Conservation (phyloP, 352 stramenopile genomes). For the Globisporangium nodosum region DNA sequence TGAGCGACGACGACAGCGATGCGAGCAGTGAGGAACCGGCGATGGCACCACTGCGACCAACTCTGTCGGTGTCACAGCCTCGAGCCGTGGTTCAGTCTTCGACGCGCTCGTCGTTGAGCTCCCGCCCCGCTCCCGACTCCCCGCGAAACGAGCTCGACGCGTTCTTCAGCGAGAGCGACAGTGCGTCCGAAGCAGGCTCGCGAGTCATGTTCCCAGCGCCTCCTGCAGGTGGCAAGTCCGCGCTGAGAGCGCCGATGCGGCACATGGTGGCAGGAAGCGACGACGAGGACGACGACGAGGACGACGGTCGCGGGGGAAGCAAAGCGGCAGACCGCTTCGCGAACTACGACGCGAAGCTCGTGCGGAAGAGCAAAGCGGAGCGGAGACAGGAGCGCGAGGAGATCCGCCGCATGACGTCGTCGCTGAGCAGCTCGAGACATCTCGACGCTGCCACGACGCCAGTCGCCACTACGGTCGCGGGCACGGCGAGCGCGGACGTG, state of each 20-base stretch:
- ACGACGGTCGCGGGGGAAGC: conserved; percentile 10
- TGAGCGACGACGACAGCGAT: conserved; percentile 10
- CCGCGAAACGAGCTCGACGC: conserved; percentile 38
- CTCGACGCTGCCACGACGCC: background rate
- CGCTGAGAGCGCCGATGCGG: background rate
- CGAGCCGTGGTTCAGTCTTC: background rate
- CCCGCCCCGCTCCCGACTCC: background rate
- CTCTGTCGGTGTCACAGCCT: background rate
- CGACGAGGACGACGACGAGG: conserved; percentile 23
- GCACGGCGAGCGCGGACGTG: conserved; percentile 32
- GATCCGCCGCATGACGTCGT: conserved; percentile 23
- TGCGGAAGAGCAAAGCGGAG: conserved; percentile 28
- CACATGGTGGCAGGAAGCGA: background rate
- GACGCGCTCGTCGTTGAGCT: background rate
- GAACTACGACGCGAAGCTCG: conserved; percentile 30
- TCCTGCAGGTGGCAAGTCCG: conserved; percentile 1
- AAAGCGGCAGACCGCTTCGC: conserved; percentile 32
- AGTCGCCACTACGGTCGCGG: background rate
- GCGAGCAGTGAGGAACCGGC: background rate
- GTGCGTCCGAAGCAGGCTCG: conserved; percentile 27
- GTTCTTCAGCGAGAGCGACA: conserved; percentile 66
- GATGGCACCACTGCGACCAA: background rate
- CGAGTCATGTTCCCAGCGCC: conserved; percentile 1
- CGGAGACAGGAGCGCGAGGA: conserved; percentile 44
- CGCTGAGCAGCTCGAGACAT: conserved; percentile 11